phyloP scores from a whole-genome alignment of 768 basidiomycete species.

The Grammothele lineata region DNA sequence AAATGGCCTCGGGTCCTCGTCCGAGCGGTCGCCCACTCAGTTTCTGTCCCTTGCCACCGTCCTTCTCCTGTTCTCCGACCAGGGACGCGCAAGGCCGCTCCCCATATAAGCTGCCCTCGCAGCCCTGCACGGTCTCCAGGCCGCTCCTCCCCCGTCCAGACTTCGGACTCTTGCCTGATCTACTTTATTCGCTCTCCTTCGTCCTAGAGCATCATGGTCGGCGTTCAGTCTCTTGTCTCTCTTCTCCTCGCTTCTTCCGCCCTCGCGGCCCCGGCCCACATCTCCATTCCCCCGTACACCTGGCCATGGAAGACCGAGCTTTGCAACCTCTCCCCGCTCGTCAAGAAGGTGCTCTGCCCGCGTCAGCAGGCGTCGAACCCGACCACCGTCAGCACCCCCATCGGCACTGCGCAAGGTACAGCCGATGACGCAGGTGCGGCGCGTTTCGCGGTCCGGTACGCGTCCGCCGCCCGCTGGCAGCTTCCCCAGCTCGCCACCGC shows the following conservation, averaged over 20 bases:
- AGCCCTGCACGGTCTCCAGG: constrained; percentile 8
- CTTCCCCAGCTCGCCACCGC: constrained; percentile 46
- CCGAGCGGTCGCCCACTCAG: constrained; percentile 6
- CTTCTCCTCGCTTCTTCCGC: constrained; percentile 27
- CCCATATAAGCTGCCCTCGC: constrained; percentile 12
- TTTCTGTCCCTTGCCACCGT: constrained; percentile 19
- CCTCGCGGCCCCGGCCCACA: constrained; percentile 24
- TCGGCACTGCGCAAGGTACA: constrained; percentile 56
- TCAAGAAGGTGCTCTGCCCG: constrained; percentile 41
- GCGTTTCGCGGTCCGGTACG: constrained; percentile 67
- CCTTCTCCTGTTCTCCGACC: constrained; percentile 7
- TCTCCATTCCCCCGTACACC: constrained; percentile 35
- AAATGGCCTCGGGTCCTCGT: constrained; percentile 1
- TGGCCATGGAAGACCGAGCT: constrained; percentile 30
- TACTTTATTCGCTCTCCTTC: constrained; percentile 27
- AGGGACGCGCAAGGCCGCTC: constrained; percentile 12
- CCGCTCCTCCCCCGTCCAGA: constrained; percentile 7
- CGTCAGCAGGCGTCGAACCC: constrained; percentile 24
- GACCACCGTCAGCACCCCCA: constrained; percentile 37
- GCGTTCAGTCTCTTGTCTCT: constrained; percentile 29
- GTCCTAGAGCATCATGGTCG: constrained; percentile 30
- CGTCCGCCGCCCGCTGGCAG: constrained; percentile 56
- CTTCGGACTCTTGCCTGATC: constrained; percentile 13
- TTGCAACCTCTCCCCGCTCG: constrained; percentile 39
- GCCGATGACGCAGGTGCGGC: constrained; percentile 43